Evolutionary conservation across 1,139 yeast species (phyloP).

Genomic region (Scheffersomyces lignicola): DNA sequence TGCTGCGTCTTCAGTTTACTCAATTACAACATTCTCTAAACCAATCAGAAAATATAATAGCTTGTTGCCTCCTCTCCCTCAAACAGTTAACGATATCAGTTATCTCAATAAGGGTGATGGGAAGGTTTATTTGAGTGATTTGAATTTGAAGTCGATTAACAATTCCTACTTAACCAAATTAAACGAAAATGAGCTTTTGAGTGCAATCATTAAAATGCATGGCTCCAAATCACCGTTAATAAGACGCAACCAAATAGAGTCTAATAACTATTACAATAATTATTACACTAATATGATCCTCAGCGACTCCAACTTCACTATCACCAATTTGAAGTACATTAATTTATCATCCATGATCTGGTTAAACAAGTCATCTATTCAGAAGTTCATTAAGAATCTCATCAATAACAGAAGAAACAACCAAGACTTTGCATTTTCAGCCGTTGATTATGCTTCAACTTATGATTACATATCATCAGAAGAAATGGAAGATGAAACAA

Average conservation of each 20-base stretch:
- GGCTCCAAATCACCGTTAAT: slow-evolving; percentile 12
- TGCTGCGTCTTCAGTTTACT: slow-evolving; percentile 32
- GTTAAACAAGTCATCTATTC: slow-evolving; percentile 45
- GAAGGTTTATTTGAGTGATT: slow-evolving; percentile 41
- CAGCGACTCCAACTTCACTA: slow-evolving; percentile 14
- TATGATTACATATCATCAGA: too few species aligned
- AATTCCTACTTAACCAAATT: slow-evolving; percentile 29
- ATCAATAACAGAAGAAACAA: slow-evolving; percentile 10
- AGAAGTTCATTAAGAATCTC: slow-evolving; percentile 26
- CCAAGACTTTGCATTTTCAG: too few species aligned
- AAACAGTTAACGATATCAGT: slow-evolving; percentile 24
- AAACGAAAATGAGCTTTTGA: slow-evolving; percentile 40
- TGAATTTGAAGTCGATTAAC: slow-evolving; percentile 41
- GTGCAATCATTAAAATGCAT: slow-evolving; percentile 26
- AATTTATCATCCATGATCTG: slow-evolving; percentile 52
- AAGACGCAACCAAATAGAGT: neutral
- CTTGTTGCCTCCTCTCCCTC: slow-evolving; percentile 38
- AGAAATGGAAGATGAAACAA: slow-evolving; percentile 12
- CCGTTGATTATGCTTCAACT: neutral
- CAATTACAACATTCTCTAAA: slow-evolving; percentile 29
- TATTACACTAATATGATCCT: slow-evolving; percentile 11
- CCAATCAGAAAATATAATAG: slow-evolving; percentile 36
- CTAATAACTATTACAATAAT: slow-evolving; percentile 2
- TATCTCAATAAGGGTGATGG: slow-evolving; percentile 40
- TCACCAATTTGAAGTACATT: slow-evolving; percentile 28